Base-by-base conservation (phyloP, 2,329 filamentous ascomycete species). In the Amphichorda felina region DNA sequence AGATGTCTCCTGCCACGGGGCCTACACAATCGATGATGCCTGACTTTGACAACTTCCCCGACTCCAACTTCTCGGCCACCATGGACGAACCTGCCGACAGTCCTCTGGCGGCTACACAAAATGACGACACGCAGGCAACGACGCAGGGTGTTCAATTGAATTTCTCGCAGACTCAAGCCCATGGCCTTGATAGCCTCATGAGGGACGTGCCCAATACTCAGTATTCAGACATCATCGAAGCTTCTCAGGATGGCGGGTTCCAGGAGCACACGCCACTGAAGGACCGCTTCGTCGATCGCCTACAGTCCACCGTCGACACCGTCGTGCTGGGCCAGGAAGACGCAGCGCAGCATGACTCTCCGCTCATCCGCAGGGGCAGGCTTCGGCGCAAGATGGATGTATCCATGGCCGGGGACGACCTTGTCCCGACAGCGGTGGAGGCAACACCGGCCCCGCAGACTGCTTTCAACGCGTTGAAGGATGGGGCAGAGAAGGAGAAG, bases 181-280 rank as follows among this genome's bases (percentile, higher is more conserved):
- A 72, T 43, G 69, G 66, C 1, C 67, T 78, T 21, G 72, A 73
- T 42, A 76, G 68, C 42, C 52, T 78, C 4, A 51, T 75, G 24
- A 61, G 61, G 8, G 57, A 66, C 16, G 34, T 36, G 13, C 50
- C 51, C 4, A 43, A 50, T 32, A 82, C 79, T 1, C 80, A 88
- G 46, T 55, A 70, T 15, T 84, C 82, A 0, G 75, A 84, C 21
- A 63, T 80, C 34, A 67, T 84, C 5, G 81, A 88, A 38, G 75
- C 79, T 1, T 91, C 85, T 2, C 87, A 94, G 51, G 88, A 94
- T 51, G 69, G 61, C 14, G 87, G 86, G 0, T 84, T 91, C 45
- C 72, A 79, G 28, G 64, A 79, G 38, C 79, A 77, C 38, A 82
- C 83, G 1, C 84, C 85, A 30, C 67, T 85, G 33, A 78, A 73